These are phyloP conservation scores for Jimgerdemannia lactiflua DNA, from an alignment of 192 early-diverging fungal genomes.

Conservation along the genomic window DNA sequence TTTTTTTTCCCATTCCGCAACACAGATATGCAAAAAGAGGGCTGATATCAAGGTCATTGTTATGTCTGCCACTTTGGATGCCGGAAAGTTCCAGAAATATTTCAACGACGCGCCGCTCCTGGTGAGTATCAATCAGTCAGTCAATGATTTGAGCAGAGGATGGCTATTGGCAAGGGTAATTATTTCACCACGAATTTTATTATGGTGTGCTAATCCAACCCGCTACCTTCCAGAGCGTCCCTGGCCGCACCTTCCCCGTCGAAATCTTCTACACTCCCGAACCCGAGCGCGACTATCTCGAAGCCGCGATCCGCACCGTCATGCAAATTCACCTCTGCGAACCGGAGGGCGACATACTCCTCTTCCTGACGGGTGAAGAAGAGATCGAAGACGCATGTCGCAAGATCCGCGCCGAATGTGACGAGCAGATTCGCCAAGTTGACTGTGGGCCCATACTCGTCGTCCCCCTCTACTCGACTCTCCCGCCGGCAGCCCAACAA, in stretches of 20 bases:
- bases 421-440: slow-evolving; percentile 60
- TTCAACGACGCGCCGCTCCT: slow-evolving; percentile 94
- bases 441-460: slow-evolving; percentile 78
- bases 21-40: slow-evolving; percentile 63
- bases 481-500: slow-evolving; percentile 89
- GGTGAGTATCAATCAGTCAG: slow-evolving; percentile 34
- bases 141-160: no score
- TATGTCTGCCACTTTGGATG: slow-evolving; percentile 98
- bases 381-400: slow-evolving; percentile 97
- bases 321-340: slow-evolving; percentile 94
- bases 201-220: no score
- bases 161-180: no score
- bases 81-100: slow-evolving; percentile 98
- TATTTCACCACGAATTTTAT: slow-evolving; percentile 6
- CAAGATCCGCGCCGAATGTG: slow-evolving; percentile 74
- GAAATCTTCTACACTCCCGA: slow-evolving; percentile 97
- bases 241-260: slow-evolving; percentile 98
- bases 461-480: slow-evolving; percentile 91
- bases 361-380: slow-evolving; percentile 98
- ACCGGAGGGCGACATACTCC: slow-evolving; percentile 94
- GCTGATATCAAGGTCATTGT: slow-evolving; percentile 90
- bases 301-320: slow-evolving; percentile 93
- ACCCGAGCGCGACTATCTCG: slow-evolving; percentile 97
- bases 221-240: slow-evolving; percentile 56
- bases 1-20: slow-evolving; percentile 13